A percentile compares a stretch with the other conserved stretches of the same genome.
Conservation (phyloP, 2,329 filamentous ascomycete genomes). For the Fusarium staphyleae region DNA sequence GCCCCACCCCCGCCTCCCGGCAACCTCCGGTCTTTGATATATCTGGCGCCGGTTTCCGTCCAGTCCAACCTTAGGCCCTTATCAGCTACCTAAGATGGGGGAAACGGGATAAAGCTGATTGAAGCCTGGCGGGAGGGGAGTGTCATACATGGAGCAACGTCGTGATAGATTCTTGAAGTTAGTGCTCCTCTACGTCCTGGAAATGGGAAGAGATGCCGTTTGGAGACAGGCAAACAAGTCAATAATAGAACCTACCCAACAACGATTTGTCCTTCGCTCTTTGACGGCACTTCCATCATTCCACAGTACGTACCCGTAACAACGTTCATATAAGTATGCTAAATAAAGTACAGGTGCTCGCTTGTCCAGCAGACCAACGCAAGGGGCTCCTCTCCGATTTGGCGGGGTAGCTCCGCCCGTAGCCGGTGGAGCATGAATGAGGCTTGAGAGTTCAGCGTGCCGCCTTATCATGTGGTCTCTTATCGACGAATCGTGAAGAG, state of each 20-base stretch:
- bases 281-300: too few relatives aligned
- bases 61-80: conserved; percentile 1
- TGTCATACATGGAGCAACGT: neutral
- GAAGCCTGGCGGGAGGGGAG: too few relatives aligned
- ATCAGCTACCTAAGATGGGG: conserved; percentile 9
- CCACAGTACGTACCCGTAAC: too few relatives aligned
- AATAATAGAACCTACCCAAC: neutral
- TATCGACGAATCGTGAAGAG: conserved; percentile 36
- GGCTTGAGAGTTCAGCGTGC: conserved; percentile 31
- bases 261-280: neutral
- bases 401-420: conserved; percentile 39
- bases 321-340: neutral
- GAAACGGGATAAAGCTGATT: neutral
- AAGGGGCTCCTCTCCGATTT: conserved; percentile 36
- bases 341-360: too few relatives aligned
- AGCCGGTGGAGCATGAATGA: conserved; percentile 30
- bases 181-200: too few relatives aligned
- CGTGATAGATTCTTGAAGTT: too few relatives aligned
- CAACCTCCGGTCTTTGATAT: conserved; percentile 36
- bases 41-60: conserved; percentile 25
- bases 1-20: conserved; percentile 38
- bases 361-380: conserved; percentile 10
- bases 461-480: conserved; percentile 39
- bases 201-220: neutral
- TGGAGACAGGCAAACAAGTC: conserved; percentile 5